Percentiles rank a stretch among this genome's conserved stretches.
These are phyloP conservation scores for Kewa caespitosa DNA, from an alignment of 179 eudicot genomes.

Conservation along the genomic window DNA sequence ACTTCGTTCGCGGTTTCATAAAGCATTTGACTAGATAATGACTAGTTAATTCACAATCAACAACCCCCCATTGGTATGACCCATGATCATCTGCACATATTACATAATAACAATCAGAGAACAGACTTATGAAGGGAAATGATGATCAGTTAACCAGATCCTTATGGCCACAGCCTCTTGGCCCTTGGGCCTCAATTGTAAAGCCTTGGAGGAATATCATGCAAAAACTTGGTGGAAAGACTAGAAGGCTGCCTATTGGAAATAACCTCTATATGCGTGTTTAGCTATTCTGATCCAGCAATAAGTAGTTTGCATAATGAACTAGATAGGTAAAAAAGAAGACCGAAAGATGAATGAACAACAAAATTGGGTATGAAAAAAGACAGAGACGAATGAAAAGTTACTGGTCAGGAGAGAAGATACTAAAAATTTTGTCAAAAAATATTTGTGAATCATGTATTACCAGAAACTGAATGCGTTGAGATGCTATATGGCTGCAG, in stretches of 20 bases:
- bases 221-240: neutral
- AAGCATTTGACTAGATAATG: neutral
- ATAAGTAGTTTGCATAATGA: neutral
- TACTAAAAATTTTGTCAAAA: neutral
- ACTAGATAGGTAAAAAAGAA: neutral
- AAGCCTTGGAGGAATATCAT: neutral
- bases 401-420: neutral
- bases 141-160: neutral
- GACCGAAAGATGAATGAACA: neutral
- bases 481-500: slow-evolving; percentile 63
- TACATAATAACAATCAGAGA: neutral
- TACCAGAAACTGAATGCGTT: slow-evolving; percentile 68
- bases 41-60: neutral
- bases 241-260: neutral
- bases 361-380: too few relatives aligned
- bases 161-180: neutral
- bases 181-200: neutral
- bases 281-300: slow-evolving; percentile 1
- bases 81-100: neutral
- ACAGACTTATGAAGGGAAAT: neutral
- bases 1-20: neutral
- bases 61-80: neutral
- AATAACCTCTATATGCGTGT: slow-evolving; percentile 2
- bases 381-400: too few relatives aligned
- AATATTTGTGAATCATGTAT: slow-evolving; percentile 18